phyloP scores from a whole-genome alignment of 2,329 filamentous ascomycete genomes.

The Aphanocladium album region DNA sequence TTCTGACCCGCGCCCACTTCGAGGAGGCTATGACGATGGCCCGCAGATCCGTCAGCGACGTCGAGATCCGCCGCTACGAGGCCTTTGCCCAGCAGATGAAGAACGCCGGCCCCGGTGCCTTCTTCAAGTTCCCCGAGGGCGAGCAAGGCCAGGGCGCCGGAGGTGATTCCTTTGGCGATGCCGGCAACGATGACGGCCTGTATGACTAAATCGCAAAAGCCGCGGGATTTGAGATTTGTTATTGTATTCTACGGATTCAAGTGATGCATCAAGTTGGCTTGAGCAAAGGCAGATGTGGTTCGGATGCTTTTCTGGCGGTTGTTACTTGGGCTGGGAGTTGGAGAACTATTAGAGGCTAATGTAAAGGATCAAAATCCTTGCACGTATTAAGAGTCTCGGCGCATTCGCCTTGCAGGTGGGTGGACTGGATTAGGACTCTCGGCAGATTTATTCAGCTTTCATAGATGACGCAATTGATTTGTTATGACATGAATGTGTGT shows the following conservation, averaged over 20 bases:
- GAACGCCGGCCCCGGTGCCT: slow-evolving; percentile 89
- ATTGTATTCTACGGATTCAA: slow-evolving; percentile 17
- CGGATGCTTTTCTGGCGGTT: slow-evolving; percentile 17
- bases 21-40: slow-evolving; percentile 98
- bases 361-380: slow-evolving; percentile 18
- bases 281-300: slow-evolving; percentile 12
- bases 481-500: not conserved
- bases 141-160: slow-evolving; percentile 60
- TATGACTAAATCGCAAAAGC: slow-evolving; percentile 67
- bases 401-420: not conserved
- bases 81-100: slow-evolving; percentile 99
- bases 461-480: slow-evolving; percentile 31
- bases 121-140: slow-evolving; percentile 92
- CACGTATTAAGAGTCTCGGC: slow-evolving; percentile 1
- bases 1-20: slow-evolving; percentile 94
- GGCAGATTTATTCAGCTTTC: slow-evolving; percentile 20
- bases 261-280: not conserved
- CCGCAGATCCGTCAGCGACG: slow-evolving; percentile 88
- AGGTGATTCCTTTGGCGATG: slow-evolving; percentile 69
- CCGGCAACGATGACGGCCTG: slow-evolving; percentile 91
- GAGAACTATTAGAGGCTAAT: slow-evolving; percentile 15
- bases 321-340: slow-evolving; percentile 30
- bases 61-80: slow-evolving; percentile 97
- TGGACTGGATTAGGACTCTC: not conserved
- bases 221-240: not conserved